Base-by-base conservation (phyloP, 331 rosid species). In the Saraca asoca region DNA sequence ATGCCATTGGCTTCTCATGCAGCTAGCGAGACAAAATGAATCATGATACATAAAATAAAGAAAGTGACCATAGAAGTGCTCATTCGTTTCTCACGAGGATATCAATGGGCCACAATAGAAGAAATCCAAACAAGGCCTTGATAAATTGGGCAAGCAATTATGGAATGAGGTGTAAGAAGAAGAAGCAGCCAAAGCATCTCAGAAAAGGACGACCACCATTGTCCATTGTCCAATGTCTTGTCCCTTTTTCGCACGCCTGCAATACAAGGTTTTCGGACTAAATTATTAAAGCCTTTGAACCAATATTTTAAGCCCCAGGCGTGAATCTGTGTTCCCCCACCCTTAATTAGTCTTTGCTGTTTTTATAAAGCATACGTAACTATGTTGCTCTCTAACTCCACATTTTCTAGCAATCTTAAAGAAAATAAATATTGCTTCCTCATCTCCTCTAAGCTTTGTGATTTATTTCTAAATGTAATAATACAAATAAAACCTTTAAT, bases 351-450 rank as follows among this genome's bases (percentile, higher is more conserved):
- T 70, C 83, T 60, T 82, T 62, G 35, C 79, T 55, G 33, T 72
- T 64, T 78, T 62, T 74, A 52, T 51, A 77, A 69, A 75, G 75
- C 68, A 79, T 63, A 74, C 95, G 91, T 81, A 80, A 83, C 78
- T 35, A 75, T 82, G 83, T 85, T 83, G 95, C 86, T 75, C 82
- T 87, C 83, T 62, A 85, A 73, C 77, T 73, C 85, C 69, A 52
- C 66, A 49, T 48, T 64, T 39, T 39, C 31, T 39, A 39, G 11
- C 43, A 39, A 39, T 39, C 7, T 0, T 39, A 39, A 4, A 39
- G 8, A 39, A 39, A 39, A 6, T 39, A 39, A 39, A 39, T 7
- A 39, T 8, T 7, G 11, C 11, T 39, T 39, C 42, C 31, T 24
- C 7, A 38, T 38, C 42, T 2, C 43, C 43, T 39, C 43, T 39